These are phyloP conservation scores for Vigna radiata DNA, from an alignment of 306 rosid genomes.

Conservation along the genomic window DNA sequence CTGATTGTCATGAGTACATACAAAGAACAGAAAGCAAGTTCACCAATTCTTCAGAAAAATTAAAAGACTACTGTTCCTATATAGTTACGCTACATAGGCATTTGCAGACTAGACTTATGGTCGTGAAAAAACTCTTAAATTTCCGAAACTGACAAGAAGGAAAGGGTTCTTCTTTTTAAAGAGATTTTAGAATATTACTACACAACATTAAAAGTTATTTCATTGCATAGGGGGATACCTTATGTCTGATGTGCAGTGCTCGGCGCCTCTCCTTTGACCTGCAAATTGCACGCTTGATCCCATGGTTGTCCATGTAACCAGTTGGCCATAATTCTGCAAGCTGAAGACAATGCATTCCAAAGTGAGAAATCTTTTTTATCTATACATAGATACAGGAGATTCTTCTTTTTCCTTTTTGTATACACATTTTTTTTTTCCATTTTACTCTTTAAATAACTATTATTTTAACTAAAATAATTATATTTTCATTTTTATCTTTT, in stretches of 20 bases:
- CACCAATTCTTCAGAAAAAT: slow-evolving; percentile 7
- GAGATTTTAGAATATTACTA: background rate
- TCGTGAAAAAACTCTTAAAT: slow-evolving; percentile 4
- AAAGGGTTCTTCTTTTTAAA: background rate
- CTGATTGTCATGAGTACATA: slow-evolving; percentile 22
- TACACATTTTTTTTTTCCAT: too few species aligned
- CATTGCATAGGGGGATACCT: slow-evolving; percentile 56
- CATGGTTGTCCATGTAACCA: slow-evolving; percentile 97
- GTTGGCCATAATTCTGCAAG: slow-evolving; percentile 91
- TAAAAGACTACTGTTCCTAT: background rate
- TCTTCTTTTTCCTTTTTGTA: too few species aligned
- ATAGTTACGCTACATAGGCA: background rate
- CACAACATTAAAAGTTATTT: background rate
- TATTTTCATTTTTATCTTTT: too few species aligned
- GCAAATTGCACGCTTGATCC: slow-evolving; percentile 86
- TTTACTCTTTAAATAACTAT: too few species aligned
- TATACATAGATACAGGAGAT: too few species aligned
- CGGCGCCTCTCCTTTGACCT: slow-evolving; percentile 88
- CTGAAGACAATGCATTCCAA: slow-evolving; percentile 52
- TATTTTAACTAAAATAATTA: too few species aligned
- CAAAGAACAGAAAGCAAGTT: slow-evolving; percentile 20
- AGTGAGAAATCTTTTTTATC: slow-evolving; percentile 4
- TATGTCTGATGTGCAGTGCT: slow-evolving; percentile 58
- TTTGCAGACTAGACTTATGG: slow-evolving; percentile 18
- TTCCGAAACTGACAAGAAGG: background rate